phyloP scores from a whole-genome alignment of 176 grass and related monocot genomes.

The Thinopyrum elongatum region DNA sequence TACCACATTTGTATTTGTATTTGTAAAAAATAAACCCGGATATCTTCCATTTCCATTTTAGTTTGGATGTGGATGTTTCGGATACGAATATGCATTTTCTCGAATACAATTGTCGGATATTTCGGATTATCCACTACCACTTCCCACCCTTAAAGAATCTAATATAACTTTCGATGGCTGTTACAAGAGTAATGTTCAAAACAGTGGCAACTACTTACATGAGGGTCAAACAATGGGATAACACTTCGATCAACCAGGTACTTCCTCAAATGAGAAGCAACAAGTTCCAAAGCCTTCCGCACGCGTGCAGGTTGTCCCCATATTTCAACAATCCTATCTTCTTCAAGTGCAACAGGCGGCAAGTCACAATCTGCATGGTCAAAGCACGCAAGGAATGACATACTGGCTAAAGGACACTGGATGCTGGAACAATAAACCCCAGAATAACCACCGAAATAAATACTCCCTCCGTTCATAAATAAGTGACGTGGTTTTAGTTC shows the following conservation, averaged over 20 bases:
- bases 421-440: neutral
- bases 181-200: slow-evolving; percentile 21
- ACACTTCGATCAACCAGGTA: slow-evolving; percentile 66
- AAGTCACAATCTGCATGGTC: slow-evolving; percentile 43
- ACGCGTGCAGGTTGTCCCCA: slow-evolving; percentile 42
- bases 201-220: slow-evolving; percentile 30
- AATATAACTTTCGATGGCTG: neutral
- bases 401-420: slow-evolving; percentile 9
- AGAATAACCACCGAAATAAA: slow-evolving; percentile 7
- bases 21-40: too few species aligned
- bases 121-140: too few species aligned
- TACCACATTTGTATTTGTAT: too few species aligned
- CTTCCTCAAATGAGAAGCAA: slow-evolving; percentile 68
- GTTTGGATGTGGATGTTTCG: too few species aligned
- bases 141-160: neutral
- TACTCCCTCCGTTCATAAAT: too few species aligned
- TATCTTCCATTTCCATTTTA: too few species aligned
- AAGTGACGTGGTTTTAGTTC: too few species aligned
- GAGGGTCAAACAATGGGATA: slow-evolving; percentile 54
- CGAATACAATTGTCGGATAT: too few species aligned
- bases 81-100: too few species aligned
- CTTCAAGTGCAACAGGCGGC: slow-evolving; percentile 55
- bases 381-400: slow-evolving; percentile 28
- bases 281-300: slow-evolving; percentile 52
- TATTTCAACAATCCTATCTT: slow-evolving; percentile 69